These are phyloP conservation scores for Fraxinus floribunda DNA, from an alignment of 305 asterid genomes.

Conservation along the genomic window DNA sequence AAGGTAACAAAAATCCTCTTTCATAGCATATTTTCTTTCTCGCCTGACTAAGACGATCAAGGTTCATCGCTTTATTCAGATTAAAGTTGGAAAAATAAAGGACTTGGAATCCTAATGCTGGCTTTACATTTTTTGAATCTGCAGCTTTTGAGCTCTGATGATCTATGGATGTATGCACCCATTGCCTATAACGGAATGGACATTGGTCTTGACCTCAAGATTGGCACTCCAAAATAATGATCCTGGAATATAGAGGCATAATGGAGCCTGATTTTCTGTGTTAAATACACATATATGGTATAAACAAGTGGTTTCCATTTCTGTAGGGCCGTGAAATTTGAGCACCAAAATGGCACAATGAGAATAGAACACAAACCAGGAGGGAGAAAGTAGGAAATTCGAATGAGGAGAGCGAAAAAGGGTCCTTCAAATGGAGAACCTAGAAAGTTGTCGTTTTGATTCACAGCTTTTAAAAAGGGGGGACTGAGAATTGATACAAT, in stretches of 20 bases:
- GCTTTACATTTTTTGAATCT: background rate
- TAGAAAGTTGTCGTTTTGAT: no score
- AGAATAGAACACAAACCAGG: no score
- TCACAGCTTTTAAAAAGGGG: no score
- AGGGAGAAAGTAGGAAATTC: no score
- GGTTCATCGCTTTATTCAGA: background rate
- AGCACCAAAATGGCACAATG: no score
- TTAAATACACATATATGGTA: background rate
- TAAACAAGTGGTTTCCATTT: background rate
- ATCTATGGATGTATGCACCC: constrained; percentile 44
- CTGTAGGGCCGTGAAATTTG: no score
- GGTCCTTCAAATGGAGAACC: no score
- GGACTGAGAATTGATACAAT: no score
- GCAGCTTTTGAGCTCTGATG: constrained; percentile 45
- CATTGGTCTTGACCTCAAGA: constrained; percentile 21
- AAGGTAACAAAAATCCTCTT: background rate
- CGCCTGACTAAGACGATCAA: background rate
- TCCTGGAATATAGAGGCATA: background rate
- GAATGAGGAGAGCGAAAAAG: no score
- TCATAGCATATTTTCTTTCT: background rate
- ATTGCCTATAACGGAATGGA: constrained; percentile 46
- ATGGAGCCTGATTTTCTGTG: constrained; percentile 1
- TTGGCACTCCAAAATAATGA: constrained; percentile 6
- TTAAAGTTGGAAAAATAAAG: background rate
- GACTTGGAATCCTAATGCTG: background rate